phyloP scores from a whole-genome alignment of 208 protist genomes.

The Acanthamoeba healyi region DNA sequence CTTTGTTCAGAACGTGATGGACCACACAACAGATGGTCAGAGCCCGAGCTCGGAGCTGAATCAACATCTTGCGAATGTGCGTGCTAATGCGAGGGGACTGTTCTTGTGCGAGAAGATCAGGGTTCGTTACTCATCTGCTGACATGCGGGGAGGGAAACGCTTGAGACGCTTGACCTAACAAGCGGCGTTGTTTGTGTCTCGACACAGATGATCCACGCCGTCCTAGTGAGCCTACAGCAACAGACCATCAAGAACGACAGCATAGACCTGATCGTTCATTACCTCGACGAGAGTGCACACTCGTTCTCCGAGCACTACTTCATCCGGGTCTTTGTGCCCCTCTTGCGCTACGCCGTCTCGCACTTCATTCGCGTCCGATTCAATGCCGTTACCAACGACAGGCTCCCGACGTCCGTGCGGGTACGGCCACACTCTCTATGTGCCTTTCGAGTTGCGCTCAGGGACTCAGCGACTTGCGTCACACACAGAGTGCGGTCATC shows the following conservation, averaged over 20 bases:
- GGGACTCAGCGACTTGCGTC: too few relatives aligned
- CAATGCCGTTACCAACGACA: neutral
- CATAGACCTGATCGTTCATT: neutral
- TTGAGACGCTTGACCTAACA: too few relatives aligned
- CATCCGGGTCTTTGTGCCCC: neutral
- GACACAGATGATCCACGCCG: neutral
- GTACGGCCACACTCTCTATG: neutral
- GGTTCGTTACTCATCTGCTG: neutral
- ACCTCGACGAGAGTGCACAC: neutral
- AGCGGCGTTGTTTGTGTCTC: neutral
- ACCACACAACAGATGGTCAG: neutral
- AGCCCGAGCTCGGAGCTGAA: neutral
- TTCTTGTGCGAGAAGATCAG: constrained; percentile 55
- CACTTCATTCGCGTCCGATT: constrained; percentile 5
- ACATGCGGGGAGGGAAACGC: too few relatives aligned
- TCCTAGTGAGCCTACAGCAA: neutral
- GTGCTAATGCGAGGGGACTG: neutral
- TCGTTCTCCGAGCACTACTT: neutral
- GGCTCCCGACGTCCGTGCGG: neutral
- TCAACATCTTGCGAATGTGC: neutral
- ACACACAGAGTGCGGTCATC: neutral
- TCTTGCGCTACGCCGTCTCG: constrained; percentile 15
- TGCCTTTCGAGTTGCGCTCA: too few relatives aligned
- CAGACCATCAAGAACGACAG: neutral
- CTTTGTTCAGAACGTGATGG: neutral